phyloP scores from a whole-genome alignment of 2,329 filamentous ascomycete genomes.

The Diatrype stigma region DNA sequence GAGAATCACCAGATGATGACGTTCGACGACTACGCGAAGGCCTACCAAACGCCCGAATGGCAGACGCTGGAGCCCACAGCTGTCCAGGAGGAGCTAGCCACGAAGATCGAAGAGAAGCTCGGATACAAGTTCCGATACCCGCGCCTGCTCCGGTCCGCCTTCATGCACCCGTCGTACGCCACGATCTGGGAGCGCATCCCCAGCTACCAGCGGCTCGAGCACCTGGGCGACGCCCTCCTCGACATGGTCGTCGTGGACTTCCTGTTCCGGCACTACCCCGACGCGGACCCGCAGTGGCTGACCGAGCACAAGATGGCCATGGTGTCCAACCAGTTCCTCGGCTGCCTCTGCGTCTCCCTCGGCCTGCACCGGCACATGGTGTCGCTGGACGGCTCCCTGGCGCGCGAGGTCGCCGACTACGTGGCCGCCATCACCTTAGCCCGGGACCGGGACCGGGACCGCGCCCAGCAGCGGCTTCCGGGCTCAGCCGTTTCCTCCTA shows the following conservation, averaged over 20 bases:
- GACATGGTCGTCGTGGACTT: conserved; percentile 64
- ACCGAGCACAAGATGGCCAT: conserved; percentile 99
- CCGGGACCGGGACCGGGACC: conserved; percentile 32
- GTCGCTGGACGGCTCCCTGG: conserved; percentile 41
- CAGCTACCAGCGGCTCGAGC: conserved; percentile 87
- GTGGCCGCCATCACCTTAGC: conserved; percentile 55
- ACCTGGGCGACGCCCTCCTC: conserved; percentile 78
- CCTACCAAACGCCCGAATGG: conserved; percentile 68
- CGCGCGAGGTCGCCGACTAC: conserved; percentile 48
- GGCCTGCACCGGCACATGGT: conserved; percentile 73
- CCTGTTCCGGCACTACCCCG: conserved; percentile 71
- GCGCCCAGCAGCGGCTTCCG: conserved; percentile 27
- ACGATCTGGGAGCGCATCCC: conserved; percentile 73
- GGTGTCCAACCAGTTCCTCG: conserved; percentile 93
- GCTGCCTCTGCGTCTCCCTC: conserved; percentile 72
- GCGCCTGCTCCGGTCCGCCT: conserved; percentile 74
- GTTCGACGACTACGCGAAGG: conserved; percentile 69
- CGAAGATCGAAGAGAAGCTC: conserved; percentile 54
- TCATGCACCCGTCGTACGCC: conserved; percentile 82
- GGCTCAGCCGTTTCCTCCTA: conserved; percentile 36
- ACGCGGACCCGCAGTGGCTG: conserved; percentile 89
- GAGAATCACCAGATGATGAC: conserved; percentile 63
- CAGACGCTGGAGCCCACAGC: conserved; percentile 60
- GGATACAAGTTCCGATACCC: conserved; percentile 68
- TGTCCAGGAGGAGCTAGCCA: conserved; percentile 63